Conservation (phyloP, 176 grass and related monocot genomes). For the Avena atlantica region DNA sequence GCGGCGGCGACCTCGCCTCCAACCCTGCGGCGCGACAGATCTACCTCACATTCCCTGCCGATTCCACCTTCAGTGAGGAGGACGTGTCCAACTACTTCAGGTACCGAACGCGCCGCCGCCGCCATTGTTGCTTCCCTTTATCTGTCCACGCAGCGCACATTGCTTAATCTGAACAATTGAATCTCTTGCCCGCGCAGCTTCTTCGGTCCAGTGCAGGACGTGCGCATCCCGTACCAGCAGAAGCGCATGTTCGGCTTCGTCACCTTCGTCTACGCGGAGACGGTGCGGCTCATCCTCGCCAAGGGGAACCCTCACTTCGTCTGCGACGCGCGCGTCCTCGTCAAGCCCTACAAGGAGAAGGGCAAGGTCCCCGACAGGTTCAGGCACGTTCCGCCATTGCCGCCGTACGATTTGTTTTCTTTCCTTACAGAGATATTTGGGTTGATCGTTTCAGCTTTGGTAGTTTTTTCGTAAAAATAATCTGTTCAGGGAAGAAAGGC, state of each 20-base stretch:
- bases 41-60: conserved; percentile 86
- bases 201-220: conserved; percentile 83
- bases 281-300: conserved; percentile 64
- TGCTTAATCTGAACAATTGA: conserved; percentile 20
- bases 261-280: conserved; percentile 82
- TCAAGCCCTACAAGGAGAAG: conserved; percentile 98
- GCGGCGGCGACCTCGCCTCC: conserved; percentile 51
- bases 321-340: conserved; percentile 81
- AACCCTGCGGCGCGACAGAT: conserved; percentile 74
- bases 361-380: conserved; percentile 83
- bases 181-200: too few relatives aligned
- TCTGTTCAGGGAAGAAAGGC: neutral
- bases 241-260: conserved; percentile 99
- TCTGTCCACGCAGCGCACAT: neutral
- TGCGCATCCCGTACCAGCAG: conserved; percentile 89
- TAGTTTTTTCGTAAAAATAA: neutral
- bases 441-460: neutral
- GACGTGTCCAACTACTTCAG: conserved; percentile 92
- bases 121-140: neutral
- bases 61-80: conserved; percentile 87
- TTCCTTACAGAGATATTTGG: neutral
- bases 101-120: conserved; percentile 37
- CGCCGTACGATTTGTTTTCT: neutral
- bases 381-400: conserved; percentile 53
- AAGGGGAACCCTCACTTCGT: conserved; percentile 91